phyloP scores from a whole-genome alignment of 2,329 filamentous ascomycete genomes.

The Blastomyces emzantsi region DNA sequence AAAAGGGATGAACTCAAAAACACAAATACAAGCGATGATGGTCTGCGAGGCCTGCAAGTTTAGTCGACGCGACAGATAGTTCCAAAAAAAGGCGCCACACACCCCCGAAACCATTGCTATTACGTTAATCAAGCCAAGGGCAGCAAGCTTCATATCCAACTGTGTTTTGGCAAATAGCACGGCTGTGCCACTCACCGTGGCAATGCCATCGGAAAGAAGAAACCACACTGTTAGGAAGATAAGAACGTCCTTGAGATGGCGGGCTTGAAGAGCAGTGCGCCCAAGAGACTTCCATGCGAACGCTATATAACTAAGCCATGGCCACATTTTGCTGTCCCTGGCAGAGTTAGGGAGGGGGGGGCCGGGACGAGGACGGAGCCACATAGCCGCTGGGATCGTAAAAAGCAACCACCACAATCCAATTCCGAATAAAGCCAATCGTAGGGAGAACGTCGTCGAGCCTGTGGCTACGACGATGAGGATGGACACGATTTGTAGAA shows the following conservation, averaged over 20 bases:
- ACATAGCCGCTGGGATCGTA: constrained; percentile 77
- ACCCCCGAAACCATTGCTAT: constrained; percentile 80
- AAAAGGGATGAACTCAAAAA: constrained; percentile 87
- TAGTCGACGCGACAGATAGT: constrained; percentile 61
- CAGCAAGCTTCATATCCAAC: constrained; percentile 79
- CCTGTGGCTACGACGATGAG: constrained; percentile 62
- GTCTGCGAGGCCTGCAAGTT: constrained; percentile 71
- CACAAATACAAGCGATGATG: constrained; percentile 77
- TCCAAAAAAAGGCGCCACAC: constrained; percentile 82
- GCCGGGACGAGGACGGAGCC: constrained; percentile 79
- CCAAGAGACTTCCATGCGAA: constrained; percentile 84
- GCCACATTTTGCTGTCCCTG: constrained; percentile 32
- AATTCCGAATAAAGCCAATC: constrained; percentile 76
- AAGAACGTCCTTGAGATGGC: constrained; percentile 65
- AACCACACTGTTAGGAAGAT: constrained; percentile 92
- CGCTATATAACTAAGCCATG: constrained; percentile 62
- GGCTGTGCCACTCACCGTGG: constrained; percentile 87
- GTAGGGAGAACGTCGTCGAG: constrained; percentile 75
- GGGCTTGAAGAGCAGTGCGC: constrained; percentile 66
- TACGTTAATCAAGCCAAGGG: constrained; percentile 85
- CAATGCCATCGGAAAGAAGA: constrained; percentile 84
- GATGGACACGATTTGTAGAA: constrained; percentile 75
- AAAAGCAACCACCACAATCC: constrained; percentile 92
- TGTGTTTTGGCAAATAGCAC: constrained; percentile 94
- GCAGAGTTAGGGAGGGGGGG: constrained; percentile 56